Evolutionary conservation across 441 rosid species (phyloP).

Genomic region (Erodium trifolium): DNA sequence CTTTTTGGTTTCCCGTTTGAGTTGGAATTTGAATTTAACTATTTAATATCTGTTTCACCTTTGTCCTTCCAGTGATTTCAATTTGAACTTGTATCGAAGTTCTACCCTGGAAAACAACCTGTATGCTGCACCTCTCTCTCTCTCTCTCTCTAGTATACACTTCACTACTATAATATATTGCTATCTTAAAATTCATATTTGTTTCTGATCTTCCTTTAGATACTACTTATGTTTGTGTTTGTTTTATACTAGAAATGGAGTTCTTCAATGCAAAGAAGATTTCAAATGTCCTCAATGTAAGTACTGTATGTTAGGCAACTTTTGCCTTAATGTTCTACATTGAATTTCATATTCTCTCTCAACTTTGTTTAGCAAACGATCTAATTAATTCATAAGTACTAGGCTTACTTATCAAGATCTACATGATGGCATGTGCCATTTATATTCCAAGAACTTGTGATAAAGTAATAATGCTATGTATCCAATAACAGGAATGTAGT

Average conservation of each 20-base stretch:
- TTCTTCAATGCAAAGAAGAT: conserved; percentile 51
- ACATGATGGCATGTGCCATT: background rate
- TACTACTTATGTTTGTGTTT: background rate
- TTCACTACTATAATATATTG: background rate
- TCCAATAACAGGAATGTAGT: background rate
- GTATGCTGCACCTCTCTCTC: conserved; percentile 28
- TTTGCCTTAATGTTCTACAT: background rate
- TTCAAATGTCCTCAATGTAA: conserved; percentile 58
- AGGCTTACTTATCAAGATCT: background rate
- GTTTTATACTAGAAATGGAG: conserved; percentile 29
- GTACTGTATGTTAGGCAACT: conserved; percentile 20
- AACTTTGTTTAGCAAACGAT: background rate
- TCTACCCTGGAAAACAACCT: conserved; percentile 23
- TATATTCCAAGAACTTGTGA: background rate
- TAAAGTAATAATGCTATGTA: background rate
- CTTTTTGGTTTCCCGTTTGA: background rate
- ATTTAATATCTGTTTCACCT: background rate
- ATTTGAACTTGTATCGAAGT: conserved; percentile 51
- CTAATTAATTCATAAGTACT: background rate
- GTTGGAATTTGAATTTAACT: background rate
- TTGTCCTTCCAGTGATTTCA: conserved; percentile 2
- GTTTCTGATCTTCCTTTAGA: background rate
- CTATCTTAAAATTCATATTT: background rate
- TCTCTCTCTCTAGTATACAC: background rate
- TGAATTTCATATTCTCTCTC: background rate